These are phyloP conservation scores for Wickerhamomyces bisporus DNA, from an alignment of 805 yeast genomes.

Conservation along the genomic window DNA sequence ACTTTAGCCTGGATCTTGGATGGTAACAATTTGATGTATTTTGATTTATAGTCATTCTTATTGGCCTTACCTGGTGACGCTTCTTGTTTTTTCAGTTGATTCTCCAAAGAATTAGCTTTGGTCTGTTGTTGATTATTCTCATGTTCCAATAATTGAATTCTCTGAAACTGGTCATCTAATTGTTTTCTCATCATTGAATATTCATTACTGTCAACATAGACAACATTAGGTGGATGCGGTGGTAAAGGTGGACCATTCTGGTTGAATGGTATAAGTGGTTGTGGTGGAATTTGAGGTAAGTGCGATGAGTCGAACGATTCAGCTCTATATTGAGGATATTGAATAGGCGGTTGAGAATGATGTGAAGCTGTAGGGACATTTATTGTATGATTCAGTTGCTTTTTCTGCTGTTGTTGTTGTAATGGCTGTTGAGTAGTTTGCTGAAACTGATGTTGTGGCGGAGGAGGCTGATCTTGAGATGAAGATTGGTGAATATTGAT, in stretches of 20 bases:
- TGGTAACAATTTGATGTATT: conserved; percentile 18
- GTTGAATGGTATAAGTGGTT: background rate
- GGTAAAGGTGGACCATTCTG: background rate
- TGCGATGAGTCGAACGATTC: background rate
- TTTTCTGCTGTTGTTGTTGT: conserved; percentile 4
- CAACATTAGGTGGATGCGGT: background rate
- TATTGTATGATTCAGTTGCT: background rate
- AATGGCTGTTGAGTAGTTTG: background rate
- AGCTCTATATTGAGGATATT: background rate
- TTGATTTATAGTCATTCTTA: conserved; percentile 13
- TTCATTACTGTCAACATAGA: conserved; percentile 3
- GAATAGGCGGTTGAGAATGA: background rate
- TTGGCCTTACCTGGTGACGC: background rate
- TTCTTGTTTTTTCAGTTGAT: conserved; percentile 4
- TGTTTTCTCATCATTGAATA: conserved; percentile 9
- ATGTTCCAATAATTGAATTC: conserved; percentile 13
- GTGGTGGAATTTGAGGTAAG: background rate
- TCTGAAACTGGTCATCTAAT: conserved; percentile 9
- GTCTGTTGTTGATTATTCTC: conserved; percentile 9
- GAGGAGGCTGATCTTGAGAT: too few relatives aligned
- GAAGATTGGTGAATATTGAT: too few relatives aligned
- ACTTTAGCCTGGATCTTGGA: conserved; percentile 21
- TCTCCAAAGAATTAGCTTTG: conserved; percentile 7
- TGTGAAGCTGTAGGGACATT: conserved; percentile 6
- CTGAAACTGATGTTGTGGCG: conserved; percentile 1